Base-by-base conservation (phyloP, 2,329 filamentous ascomycete species). In the Fusarium incarnatum region DNA sequence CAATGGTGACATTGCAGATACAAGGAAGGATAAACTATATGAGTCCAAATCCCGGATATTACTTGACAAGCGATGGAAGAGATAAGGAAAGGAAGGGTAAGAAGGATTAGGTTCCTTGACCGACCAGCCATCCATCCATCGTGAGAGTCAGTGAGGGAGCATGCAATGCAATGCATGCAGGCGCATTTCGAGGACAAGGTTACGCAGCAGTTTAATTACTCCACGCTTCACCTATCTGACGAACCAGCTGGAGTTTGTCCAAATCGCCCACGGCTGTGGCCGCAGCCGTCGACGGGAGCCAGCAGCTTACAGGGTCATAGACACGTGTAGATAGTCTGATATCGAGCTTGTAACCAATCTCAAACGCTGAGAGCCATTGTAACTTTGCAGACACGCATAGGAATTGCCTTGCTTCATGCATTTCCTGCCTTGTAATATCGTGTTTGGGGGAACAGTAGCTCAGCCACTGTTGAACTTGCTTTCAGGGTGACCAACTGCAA, bases 291-390 rank as follows among this genome's bases (percentile, higher is more conserved):
- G 42, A 48, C 60, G 64, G 68, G 68, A 69, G 46, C 56, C 55
- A 71, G 60, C 68, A 71, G 48, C 41, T 55, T 49, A n/a, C 68
- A 69, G 56, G 56, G 63, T 44, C 25, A 48, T 44, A 58, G 32
- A 71, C 48, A 68, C 64, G 55, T 69, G 60, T 63, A 63, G 12
- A 27, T 41, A 16, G 44, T 45, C 65, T 56, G 45, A 60, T 54
- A 49, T 50, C 41, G 15, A 59, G 30, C 40, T 50, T 67, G 44
- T 67, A 30, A 58, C 34, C 25, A 52, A 67, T 40, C 22, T 56
- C 44, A 56, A 54, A 60, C 58, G 34, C 27, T 48, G 54, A 37
- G 56, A 37, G 42, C 15, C 42, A 45, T 67, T 22, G 23, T 40
- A 28, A 25, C 37, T 45, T 32, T 57, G 32, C 41, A 50, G 48